Conservation (phyloP, 163 green algal species). For the Chlamydomonas reinhardtii region DNA sequence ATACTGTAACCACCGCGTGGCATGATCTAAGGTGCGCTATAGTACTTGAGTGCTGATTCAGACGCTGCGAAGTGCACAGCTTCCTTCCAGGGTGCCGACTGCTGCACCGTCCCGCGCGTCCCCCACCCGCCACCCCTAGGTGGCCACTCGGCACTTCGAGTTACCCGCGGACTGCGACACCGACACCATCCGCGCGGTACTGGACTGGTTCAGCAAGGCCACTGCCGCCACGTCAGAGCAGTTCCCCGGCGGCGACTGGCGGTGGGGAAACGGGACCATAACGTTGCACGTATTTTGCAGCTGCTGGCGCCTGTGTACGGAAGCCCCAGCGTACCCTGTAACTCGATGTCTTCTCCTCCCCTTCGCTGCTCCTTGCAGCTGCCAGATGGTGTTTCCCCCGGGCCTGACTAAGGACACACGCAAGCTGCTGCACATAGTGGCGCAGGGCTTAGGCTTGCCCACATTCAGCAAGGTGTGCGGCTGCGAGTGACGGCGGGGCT, state of each 20-base stretch:
- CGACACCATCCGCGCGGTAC: not conserved
- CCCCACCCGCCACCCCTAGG: not conserved
- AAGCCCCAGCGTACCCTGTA: too few species aligned
- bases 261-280: too few species aligned
- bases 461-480: constrained; percentile 39
- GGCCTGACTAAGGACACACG: constrained; percentile 23
- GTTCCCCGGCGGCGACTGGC: constrained; percentile 4
- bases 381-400: constrained; percentile 18
- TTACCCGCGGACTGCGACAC: constrained; percentile 9
- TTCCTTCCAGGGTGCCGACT: not conserved
- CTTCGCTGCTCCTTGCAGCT: not conserved
- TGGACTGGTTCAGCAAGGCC: constrained; percentile 31
- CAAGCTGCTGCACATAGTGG: constrained; percentile 35
- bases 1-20: too few species aligned
- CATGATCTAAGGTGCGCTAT: too few species aligned
- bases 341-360: too few species aligned
- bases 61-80: not conserved
- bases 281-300: too few species aligned
- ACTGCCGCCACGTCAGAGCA: not conserved
- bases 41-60: too few species aligned
- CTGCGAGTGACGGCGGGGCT: too few species aligned
- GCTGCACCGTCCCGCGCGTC: too few species aligned
- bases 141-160: constrained; percentile 22
- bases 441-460: constrained; percentile 8
- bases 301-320: too few species aligned